Conservation (phyloP, 768 basidiomycete genomes). For the Tulasnella sp. region DNA sequence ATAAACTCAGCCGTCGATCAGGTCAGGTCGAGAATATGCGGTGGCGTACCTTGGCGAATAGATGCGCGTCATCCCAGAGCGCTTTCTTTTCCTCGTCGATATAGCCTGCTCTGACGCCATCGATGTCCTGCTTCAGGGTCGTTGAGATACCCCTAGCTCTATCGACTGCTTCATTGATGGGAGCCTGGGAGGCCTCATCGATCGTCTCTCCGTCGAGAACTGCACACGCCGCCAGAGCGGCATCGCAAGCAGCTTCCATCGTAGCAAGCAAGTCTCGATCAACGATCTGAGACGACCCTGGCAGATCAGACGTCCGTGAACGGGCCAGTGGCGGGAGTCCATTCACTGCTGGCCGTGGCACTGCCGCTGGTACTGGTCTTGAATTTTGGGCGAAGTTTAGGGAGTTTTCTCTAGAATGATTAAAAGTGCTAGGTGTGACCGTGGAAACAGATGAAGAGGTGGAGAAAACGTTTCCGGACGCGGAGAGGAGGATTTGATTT, state of each 20-base stretch:
- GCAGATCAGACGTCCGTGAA: slow-evolving; percentile 35
- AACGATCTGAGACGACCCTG: slow-evolving; percentile 46
- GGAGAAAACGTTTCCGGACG: not conserved
- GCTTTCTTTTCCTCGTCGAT: slow-evolving; percentile 43
- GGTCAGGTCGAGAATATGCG: slow-evolving; percentile 24
- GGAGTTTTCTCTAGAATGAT: slow-evolving; percentile 19
- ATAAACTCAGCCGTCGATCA: slow-evolving; percentile 20
- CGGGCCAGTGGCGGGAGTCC: slow-evolving; percentile 28
- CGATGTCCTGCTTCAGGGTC: slow-evolving; percentile 48
- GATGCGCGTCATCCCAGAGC: slow-evolving; percentile 64
- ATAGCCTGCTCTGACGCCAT: slow-evolving; percentile 46
- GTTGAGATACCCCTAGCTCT: slow-evolving; percentile 54
- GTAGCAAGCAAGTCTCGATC: slow-evolving; percentile 72
- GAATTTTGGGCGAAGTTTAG: slow-evolving; percentile 25
- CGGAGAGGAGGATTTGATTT: not conserved
- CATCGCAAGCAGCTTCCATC: slow-evolving; percentile 64
- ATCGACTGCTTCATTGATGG: slow-evolving; percentile 42
- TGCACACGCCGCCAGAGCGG: slow-evolving; percentile 73
- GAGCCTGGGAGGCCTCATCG: slow-evolving; percentile 29
- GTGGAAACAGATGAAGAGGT: slow-evolving; percentile 24
- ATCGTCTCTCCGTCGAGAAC: slow-evolving; percentile 58
- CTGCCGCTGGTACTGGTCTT: slow-evolving; percentile 28
- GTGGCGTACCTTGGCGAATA: slow-evolving; percentile 65
- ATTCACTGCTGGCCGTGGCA: slow-evolving; percentile 25
- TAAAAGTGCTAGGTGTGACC: slow-evolving; percentile 27